Percentiles rank a stretch among this genome's conserved stretches.
These are phyloP conservation scores for Penicillium diatomitis DNA, from an alignment of 495 filamentous ascomycete species.

Conservation along the genomic window DNA sequence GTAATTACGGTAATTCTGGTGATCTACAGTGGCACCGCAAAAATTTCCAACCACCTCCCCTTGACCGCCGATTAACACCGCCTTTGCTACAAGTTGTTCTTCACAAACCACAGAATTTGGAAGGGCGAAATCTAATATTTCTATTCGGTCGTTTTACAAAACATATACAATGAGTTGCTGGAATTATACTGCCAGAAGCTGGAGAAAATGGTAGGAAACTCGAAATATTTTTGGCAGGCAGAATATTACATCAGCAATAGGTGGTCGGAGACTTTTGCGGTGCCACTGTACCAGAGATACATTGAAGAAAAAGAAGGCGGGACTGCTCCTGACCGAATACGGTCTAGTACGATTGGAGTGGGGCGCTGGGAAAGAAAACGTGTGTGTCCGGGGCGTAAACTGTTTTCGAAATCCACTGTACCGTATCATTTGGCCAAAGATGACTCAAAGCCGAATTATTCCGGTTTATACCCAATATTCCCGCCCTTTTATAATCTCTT, in stretches of 20 bases:
- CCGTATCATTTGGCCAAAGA: no score
- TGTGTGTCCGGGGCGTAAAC: no score
- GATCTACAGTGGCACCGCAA: not conserved
- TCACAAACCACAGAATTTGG: not conserved
- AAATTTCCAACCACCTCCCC: not conserved
- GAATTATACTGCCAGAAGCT: not conserved
- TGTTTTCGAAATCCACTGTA: no score
- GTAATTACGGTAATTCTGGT: no score
- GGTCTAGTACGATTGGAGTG: no score
- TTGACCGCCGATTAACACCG: not conserved
- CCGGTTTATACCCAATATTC: no score
- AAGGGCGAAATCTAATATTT: not conserved
- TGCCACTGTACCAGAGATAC: not conserved
- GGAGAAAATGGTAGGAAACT: not conserved
- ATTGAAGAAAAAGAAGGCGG: no score
- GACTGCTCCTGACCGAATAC: no score
- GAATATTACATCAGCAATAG: not conserved
- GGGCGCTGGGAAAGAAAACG: no score
- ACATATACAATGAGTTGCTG: not conserved
- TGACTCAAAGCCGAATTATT: no score
- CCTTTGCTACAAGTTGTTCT: not conserved
- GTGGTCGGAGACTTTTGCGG: not conserved
- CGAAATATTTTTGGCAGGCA: not conserved
- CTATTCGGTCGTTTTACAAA: not conserved
- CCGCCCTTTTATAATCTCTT: no score